Evolutionary conservation across 1,284 basidiomycete species (phyloP), one percentile per base, ranked within the genome.

Genomic region (Phaffia rhodozyma): DNA sequence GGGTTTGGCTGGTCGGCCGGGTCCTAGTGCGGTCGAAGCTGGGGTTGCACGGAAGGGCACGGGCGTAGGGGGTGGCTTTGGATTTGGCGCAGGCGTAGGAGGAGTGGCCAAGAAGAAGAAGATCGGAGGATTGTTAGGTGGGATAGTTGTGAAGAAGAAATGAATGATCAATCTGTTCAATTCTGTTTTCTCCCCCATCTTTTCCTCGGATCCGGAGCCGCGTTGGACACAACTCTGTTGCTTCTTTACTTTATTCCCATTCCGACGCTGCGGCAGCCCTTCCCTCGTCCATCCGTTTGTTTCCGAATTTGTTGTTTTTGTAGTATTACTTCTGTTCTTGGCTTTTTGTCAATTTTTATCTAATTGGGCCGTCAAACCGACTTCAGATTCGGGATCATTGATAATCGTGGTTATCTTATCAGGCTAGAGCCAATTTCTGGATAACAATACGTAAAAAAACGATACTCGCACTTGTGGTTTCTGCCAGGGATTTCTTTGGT

Each of bases 81-180:
- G 62, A 25, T 63, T 63, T 32, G 62, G 62, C 5, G 61, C 32
- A 43, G 38, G 38, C 38, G 38, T 16, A 18, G 56, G 51, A 18
- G 58, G 34, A 13, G 62, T 49, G 20, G 57, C 50, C 6, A 63
- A 63, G 57, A 63, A 63, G 57, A 47, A 48, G 53, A 59, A 59
- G 62, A 38, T 58, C 27, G 62, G 62, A 16, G 56, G 55, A 23
- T 49, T 55, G 1, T 51, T 62, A 18, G 49, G 55, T 27, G 61
- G 61, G 18, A 4, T 62, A 38, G 49, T 57, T 23, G 34, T 50
- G 21, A 62, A 62, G 61, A 62, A 62, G 61, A 57, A 62, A 55
- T 25, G 25, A 53, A 27, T n/a, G 50, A 13, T n/a, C n/a, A 16
- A 51, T 7, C 16, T 16, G 50, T n/a, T 51, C 50, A 3, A 3